Conservation (phyloP, 345 rosid species). For the Gossypium australe region DNA sequence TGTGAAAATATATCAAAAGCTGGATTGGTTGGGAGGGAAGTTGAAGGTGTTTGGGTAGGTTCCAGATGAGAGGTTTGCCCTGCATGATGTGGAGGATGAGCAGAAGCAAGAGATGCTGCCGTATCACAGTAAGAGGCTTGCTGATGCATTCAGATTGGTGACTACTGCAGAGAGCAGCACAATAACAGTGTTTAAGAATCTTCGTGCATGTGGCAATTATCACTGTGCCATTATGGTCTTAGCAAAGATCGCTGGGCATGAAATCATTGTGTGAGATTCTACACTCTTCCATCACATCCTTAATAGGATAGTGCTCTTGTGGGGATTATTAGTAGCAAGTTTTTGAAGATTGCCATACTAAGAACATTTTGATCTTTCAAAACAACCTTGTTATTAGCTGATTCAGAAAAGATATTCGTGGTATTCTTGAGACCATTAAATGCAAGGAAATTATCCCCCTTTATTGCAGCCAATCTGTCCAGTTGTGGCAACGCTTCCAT, state of each 20-base stretch:
- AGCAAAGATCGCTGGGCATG: constrained; percentile 24
- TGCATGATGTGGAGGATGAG: constrained; percentile 70
- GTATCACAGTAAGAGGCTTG: constrained; percentile 67
- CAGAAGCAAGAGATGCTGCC: constrained; percentile 62
- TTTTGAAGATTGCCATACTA: not conserved
- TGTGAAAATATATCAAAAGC: constrained; percentile 34
- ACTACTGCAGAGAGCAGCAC: constrained; percentile 38
- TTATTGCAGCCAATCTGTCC: too few species aligned
- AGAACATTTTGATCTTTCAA: not conserved
- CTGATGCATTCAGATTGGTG: constrained; percentile 48
- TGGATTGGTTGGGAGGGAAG: constrained; percentile 54
- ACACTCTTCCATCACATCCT: constrained; percentile 17
- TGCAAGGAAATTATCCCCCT: too few species aligned
- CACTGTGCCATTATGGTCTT: constrained; percentile 38
- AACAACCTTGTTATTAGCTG: not conserved
- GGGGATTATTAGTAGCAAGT: constrained; percentile 14
- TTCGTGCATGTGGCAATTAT: constrained; percentile 62
- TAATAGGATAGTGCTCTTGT: constrained; percentile 10
- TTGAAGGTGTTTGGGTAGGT: constrained; percentile 50
- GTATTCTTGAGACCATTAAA: too few species aligned
- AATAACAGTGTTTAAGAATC: constrained; percentile 67
- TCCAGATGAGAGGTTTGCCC: constrained; percentile 46
- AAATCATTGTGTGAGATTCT: constrained; percentile 14
- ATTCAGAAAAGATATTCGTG: not conserved
- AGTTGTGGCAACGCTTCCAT: too few species aligned